phyloP scores from a whole-genome alignment of 495 filamentous ascomycete genomes.

The Aspergillus olivimuriae region DNA sequence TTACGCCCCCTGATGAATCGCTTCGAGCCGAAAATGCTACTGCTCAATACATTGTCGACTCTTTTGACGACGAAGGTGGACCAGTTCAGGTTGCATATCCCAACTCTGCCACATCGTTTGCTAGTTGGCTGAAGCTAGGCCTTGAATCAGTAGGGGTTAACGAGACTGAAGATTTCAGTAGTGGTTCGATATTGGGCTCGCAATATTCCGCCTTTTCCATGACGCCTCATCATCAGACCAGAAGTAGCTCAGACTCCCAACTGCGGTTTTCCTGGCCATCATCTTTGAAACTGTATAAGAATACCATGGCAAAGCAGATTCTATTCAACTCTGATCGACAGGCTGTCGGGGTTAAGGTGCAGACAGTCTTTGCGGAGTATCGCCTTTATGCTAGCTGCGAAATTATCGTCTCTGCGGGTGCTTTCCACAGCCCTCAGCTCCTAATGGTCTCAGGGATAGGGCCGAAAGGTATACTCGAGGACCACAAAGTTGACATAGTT shows the following conservation, averaged over 20 bases:
- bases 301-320: slow-evolving; percentile 36
- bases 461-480: slow-evolving; percentile 20
- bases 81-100: slow-evolving; percentile 33
- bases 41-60: slow-evolving; percentile 18
- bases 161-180: slow-evolving; percentile 23
- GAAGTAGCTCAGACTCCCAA: slow-evolving; percentile 34
- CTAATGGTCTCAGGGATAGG: slow-evolving; percentile 48
- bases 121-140: slow-evolving; percentile 22
- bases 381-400: slow-evolving; percentile 38
- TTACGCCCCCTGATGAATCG: slow-evolving; percentile 19
- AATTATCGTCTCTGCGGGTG: slow-evolving; percentile 51
- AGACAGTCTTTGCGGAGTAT: slow-evolving; percentile 16
- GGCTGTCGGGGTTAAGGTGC: slow-evolving; percentile 14
- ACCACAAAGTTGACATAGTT: slow-evolving; percentile 31
- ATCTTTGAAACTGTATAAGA: slow-evolving; percentile 23
- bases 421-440: slow-evolving; percentile 44
- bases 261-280: slow-evolving; percentile 17
- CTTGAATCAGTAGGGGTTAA: slow-evolving; percentile 22
- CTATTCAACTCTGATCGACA: slow-evolving; percentile 23
- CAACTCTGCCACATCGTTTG: slow-evolving; percentile 24
- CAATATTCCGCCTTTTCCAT: slow-evolving; percentile 33
- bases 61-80: slow-evolving; percentile 16
- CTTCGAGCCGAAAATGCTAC: slow-evolving; percentile 14
- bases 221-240: slow-evolving; percentile 18
- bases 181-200: slow-evolving; percentile 29